Evolutionary conservation across 2,329 filamentous ascomycete species (phyloP).

Genomic region (Diaporthe batatas): DNA sequence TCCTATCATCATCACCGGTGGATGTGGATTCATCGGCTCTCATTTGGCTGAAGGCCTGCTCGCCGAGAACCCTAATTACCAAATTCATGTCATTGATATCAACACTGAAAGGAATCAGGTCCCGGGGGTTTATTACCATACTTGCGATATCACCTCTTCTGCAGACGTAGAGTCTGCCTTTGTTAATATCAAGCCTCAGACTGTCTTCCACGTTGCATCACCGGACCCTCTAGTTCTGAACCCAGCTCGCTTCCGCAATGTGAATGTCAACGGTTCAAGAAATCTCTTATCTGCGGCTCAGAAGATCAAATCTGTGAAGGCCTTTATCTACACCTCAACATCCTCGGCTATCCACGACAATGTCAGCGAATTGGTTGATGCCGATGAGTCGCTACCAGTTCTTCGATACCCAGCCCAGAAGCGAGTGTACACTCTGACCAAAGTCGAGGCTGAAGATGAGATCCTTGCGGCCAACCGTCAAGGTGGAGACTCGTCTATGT

Average conservation of each 20-base stretch:
- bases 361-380: slow-evolving; percentile 41
- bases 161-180: slow-evolving; percentile 30
- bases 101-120: slow-evolving; percentile 39
- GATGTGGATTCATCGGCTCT: slow-evolving; percentile 44
- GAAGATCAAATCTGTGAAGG: slow-evolving; percentile 40
- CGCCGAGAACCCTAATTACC: slow-evolving; percentile 33
- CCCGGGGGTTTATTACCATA: slow-evolving; percentile 40
- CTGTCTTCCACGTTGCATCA: slow-evolving; percentile 43
- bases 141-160: slow-evolving; percentile 39
- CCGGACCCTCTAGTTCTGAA: slow-evolving; percentile 41
- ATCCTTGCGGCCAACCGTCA: slow-evolving; percentile 43
- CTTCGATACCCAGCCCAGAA: slow-evolving; percentile 45
- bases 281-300: slow-evolving; percentile 41
- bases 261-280: slow-evolving; percentile 44
- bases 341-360: slow-evolving; percentile 46
- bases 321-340: slow-evolving; percentile 44
- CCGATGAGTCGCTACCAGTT: slow-evolving; percentile 43
- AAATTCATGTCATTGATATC: slow-evolving; percentile 42
- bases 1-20: slow-evolving; percentile 43
- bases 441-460: slow-evolving; percentile 44
- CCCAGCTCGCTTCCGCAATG: slow-evolving; percentile 41
- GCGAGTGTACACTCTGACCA: slow-evolving; percentile 45
- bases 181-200: slow-evolving; percentile 35
- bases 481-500: slow-evolving; percentile 13
- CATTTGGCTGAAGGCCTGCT: slow-evolving; percentile 41